phyloP scores from a whole-genome alignment of 1,284 basidiomycete species.

The Cutaneotrichosporon dermatis region DNA sequence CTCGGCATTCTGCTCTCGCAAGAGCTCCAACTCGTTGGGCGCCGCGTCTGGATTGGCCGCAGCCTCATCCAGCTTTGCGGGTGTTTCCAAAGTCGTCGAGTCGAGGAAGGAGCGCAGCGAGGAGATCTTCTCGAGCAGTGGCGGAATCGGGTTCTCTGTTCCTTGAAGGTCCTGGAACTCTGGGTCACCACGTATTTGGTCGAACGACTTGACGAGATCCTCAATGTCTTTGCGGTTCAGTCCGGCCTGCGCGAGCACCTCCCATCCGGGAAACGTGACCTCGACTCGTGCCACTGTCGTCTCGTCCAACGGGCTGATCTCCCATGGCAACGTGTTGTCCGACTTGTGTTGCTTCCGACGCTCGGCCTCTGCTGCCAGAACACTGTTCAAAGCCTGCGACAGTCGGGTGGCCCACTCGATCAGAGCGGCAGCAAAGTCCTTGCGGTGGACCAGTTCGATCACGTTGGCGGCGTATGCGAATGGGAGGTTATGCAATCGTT shows the following conservation, averaged over 20 bases:
- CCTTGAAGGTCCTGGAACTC: conserved; percentile 30
- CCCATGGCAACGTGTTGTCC: conserved; percentile 75
- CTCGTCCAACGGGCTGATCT: conserved; percentile 50
- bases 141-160: conserved; percentile 54
- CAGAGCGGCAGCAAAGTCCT: conserved; percentile 74
- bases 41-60: neutral
- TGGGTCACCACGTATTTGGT: conserved; percentile 48
- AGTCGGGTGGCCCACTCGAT: conserved; percentile 71
- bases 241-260: conserved; percentile 34
- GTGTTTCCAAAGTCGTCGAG: conserved; percentile 66
- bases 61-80: conserved; percentile 66
- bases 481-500: conserved; percentile 79
- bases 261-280: conserved; percentile 60
- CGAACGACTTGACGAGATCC: conserved; percentile 62
- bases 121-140: conserved; percentile 60
- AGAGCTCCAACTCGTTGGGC: neutral
- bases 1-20: conserved; percentile 20
- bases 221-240: conserved; percentile 69
- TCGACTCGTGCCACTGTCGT: conserved; percentile 59
- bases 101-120: conserved; percentile 71
- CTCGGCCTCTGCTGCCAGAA: conserved; percentile 65
- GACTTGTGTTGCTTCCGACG: conserved; percentile 70
- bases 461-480: conserved; percentile 91
- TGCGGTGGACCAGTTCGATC: conserved; percentile 81
- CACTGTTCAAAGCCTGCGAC: conserved; percentile 72